Conservation (phyloP, 345 rosid species). For the Sapria himalayana region DNA sequence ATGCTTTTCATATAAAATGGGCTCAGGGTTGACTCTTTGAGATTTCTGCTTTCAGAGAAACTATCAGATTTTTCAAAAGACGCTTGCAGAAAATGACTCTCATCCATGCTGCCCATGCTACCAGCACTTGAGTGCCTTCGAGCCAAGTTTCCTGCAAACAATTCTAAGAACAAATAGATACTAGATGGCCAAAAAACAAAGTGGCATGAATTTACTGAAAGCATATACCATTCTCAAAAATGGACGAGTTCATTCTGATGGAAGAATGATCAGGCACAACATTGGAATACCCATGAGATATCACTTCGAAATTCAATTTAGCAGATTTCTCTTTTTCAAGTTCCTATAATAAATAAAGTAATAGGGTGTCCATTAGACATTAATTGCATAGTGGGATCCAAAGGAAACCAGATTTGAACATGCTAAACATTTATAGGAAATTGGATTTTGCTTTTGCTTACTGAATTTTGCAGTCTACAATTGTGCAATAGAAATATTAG, state of each 20-base stretch:
- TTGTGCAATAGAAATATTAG: too few relatives aligned
- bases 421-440: too few relatives aligned
- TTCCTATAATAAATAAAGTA: slow-evolving; percentile 28
- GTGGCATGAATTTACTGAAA: slow-evolving; percentile 3
- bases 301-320: slow-evolving; percentile 67
- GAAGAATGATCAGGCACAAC: slow-evolving; percentile 39
- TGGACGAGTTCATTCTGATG: slow-evolving; percentile 30
- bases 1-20: slow-evolving; percentile 85
- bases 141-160: slow-evolving; percentile 37
- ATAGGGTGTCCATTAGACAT: too few relatives aligned
- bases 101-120: slow-evolving; percentile 94
- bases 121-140: slow-evolving; percentile 68
- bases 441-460: too few relatives aligned
- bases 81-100: slow-evolving; percentile 85
- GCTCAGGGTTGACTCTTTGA: slow-evolving; percentile 42
- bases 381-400: too few relatives aligned
- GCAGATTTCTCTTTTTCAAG: slow-evolving; percentile 77
- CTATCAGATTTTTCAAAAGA: slow-evolving; percentile 75
- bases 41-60: slow-evolving; percentile 50
- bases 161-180: slow-evolving; percentile 4
- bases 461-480: too few relatives aligned
- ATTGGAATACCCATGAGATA: slow-evolving; percentile 27
- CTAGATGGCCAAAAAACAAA: slow-evolving; percentile 7
- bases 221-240: slow-evolving; percentile 49
- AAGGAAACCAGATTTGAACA: too few relatives aligned